Base-by-base conservation (phyloP, 2,329 filamentous ascomycete genomes). In the Nothomitra cinnamomea region DNA sequence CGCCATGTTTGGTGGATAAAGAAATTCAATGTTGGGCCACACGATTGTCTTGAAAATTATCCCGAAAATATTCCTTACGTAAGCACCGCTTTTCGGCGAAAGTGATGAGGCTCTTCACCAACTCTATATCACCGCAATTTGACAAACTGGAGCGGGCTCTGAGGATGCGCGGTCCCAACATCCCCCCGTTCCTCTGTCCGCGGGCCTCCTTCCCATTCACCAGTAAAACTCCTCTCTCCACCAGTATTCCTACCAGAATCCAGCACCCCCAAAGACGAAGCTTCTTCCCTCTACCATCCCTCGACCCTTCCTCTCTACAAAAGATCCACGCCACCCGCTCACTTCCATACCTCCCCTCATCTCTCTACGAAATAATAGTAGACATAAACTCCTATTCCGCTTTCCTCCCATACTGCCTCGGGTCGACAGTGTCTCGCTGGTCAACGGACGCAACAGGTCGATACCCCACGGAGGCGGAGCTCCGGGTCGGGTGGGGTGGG, bases 401-500 rank as follows among this genome's bases (percentile, higher is more conserved):
- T 59, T 98, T 96, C 73, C 79, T 98, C n/a, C 92, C 92, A 10
- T 95, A 94, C 76, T 94, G 90, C 70, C 77, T 79, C 43, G 73
- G 73, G 47, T 89, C 85, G 38, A 76, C 74, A 56, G 87, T 96
- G 41, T 95, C 87, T 1, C 73, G 75, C 55, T 87, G 83, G 77
- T 83, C 85, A 5, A 53, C 65, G 12, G 72, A 78, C 7, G 72
- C 78, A 62, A 56, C 69, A 56, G 4, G 56, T 42, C 69, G 67
- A 43, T 85, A 78, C 73, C 92, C 92, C 0, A 76, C 80, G 25
- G 76, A 82, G 57, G 92, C 87, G 13, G 82, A 84, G 62, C 73
- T 98, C 12, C 83, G 82, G 7, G 80, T 94, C 35, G 92, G 92
- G 59, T 96, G 87, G 78, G 85, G 85, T 25, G 80, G 79, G 15